Evolutionary conservation across 2,329 filamentous ascomycete species (phyloP), one percentile per base, ranked within the genome.

Genomic region (Penicillium sp.): DNA sequence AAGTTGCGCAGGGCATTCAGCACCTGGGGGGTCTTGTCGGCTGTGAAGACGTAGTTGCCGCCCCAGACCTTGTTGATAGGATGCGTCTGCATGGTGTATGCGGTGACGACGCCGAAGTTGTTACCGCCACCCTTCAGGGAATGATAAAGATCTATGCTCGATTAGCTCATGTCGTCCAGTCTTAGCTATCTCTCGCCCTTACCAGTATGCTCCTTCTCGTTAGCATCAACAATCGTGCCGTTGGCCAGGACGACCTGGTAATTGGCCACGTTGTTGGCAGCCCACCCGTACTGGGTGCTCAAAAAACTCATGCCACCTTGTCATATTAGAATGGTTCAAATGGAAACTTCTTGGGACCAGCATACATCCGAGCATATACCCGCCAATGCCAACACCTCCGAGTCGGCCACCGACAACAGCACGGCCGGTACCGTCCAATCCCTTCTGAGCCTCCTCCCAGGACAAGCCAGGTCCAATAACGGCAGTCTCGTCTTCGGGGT

Each of bases 231-330:
- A 51, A 76, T 71, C 11, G 68, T 74, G 8, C 73, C 74, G 54
- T 77, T 76, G 9, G 76, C 73, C n/a, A 78, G 68, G 11, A 78
- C 74, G 14, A 79, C 69, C 49, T 80, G 74, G 44, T 69, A 77
- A 44, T 76, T 73, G 22, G 76, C 63, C 6, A 79, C 69, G 48
- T 74, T 77, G 53, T 78, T 76, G 27, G 74, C 74, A 16, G 76
- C 73, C 71, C 75, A 77, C 20, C 78, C 78, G 53, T 79, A 77
- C 55, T 80, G 70, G 8, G 75, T 72, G 24, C 76, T 76, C 63
- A 82, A 68, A 56, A 80, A 82, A 45, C 79, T 81, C 54, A 70
- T 56, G 9, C 69, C 68, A 45, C 64, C 68, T 71, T 31, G 0
- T 25, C 33, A 22, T 7, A 36, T 64, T 42, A 63, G 57, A 5